Evolutionary conservation across 225 moss, liverwort and hornwort species (phyloP), one percentile per base, ranked within the genome.

Genomic region (Physcomitrium patens): DNA sequence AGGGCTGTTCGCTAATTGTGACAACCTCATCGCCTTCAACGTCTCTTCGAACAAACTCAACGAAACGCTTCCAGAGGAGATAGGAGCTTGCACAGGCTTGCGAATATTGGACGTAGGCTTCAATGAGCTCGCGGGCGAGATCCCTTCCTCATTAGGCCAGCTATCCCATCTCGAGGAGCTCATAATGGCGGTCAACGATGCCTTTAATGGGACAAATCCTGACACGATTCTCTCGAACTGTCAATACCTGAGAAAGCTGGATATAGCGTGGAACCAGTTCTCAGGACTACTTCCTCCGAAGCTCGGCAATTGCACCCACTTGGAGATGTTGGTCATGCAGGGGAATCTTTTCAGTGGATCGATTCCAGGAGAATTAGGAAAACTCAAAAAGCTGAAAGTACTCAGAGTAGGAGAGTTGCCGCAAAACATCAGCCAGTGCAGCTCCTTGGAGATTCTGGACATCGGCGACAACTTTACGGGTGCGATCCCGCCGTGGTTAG

Each of bases 271-370:
- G 63, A 93, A 91, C 55, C 5, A 41, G 0, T 84, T 95, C 6
- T 70, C 79, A 11, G 91, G 92, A 1, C 69, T 23, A 13, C 75
- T 95, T 28, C 85, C 95, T 2, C 65, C 81, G 10, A 61, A 80
- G 59, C 76, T 95, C 28, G 91, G 88, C 11, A 81, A 79, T 45
- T 91, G 91, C 75, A 76, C 74, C 68, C 87, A 86, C 76, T 64
- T 95, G 62, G 55, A 82, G 9, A 60, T 85, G 84, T 44, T 95
- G 48, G 90, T 89, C 47, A 79, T 93, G 49, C 83, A 81, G 42
- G 85, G 77, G 12, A 95, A 95, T 45, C 7, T 14, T 5, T 83
- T 95, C 73, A 65, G 37, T 4, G 95, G 91, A 7, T 15, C 79
- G 0, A 72, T 95, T 55, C 95, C 95, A 1, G 64, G 45, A 11